A percentile compares a stretch with the other conserved stretches of the same genome.
Conservation (phyloP, 2,329 filamentous ascomycete genomes). For the Tolypocladium nubicola region DNA sequence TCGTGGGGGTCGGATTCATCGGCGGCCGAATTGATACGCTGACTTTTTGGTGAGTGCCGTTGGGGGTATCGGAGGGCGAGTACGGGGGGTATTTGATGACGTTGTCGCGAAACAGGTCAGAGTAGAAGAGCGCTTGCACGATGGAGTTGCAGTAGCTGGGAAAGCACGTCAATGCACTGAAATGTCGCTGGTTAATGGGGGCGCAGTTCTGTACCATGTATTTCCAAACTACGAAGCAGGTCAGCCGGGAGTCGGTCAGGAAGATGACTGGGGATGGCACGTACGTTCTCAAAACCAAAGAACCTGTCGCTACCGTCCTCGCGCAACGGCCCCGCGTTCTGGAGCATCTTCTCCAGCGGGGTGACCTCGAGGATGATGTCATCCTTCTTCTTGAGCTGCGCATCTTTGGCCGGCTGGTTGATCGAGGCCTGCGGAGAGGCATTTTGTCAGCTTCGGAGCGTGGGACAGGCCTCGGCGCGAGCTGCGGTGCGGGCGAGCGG, state of each 20-base stretch:
- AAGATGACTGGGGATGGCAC: conserved; percentile 22
- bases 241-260: not conserved
- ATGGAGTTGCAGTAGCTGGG: conserved; percentile 96
- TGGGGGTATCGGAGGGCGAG: conserved; percentile 58
- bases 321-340: conserved; percentile 69
- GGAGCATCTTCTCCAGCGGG: conserved; percentile 63
- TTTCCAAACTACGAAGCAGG: conserved; percentile 70
- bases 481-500: not conserved
- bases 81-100: conserved; percentile 82
- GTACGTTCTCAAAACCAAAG: conserved; percentile 95
- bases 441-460: conserved; percentile 20
- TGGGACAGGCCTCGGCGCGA: conserved; percentile 7
- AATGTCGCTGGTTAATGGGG: conserved; percentile 1
- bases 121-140: conserved; percentile 93
- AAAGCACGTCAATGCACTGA: conserved; percentile 9
- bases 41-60: conserved; percentile 44
- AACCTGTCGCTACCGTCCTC: conserved; percentile 94
- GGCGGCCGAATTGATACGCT: conserved; percentile 51
- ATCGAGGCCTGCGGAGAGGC: conserved; percentile 29
- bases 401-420: conserved; percentile 33
- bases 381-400: conserved; percentile 43
- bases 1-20: conserved; percentile 34
- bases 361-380: conserved; percentile 48
- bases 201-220: conserved; percentile 62
- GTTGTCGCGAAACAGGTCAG: conserved; percentile 83